These are phyloP conservation scores for Apiospora malaysiana DNA, from an alignment of 2,329 filamentous ascomycete genomes.

Conservation along the genomic window DNA sequence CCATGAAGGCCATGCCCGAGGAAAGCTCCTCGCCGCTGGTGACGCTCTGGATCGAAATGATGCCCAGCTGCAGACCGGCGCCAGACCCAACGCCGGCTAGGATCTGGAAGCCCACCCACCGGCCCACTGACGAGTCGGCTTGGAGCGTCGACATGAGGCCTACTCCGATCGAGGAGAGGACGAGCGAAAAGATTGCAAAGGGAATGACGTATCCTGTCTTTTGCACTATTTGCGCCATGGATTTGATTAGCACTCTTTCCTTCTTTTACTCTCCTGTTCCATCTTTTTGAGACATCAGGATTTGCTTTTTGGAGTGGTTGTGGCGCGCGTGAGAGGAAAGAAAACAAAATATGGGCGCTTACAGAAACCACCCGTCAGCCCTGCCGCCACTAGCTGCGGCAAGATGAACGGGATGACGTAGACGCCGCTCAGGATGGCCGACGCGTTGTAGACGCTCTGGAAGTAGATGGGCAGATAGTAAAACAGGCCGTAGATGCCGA, in stretches of 20 bases:
- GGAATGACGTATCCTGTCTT: slow-evolving; percentile 45
- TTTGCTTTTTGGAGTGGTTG: no score
- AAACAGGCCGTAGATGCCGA: slow-evolving; percentile 40
- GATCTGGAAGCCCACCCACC: slow-evolving; percentile 51
- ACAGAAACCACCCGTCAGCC: slow-evolving; percentile 33
- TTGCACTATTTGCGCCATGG: slow-evolving; percentile 29
- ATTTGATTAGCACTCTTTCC: no score
- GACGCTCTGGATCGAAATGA: slow-evolving; percentile 49
- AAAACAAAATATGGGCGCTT: background rate
- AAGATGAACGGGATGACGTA: slow-evolving; percentile 36
- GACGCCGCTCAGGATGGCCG: slow-evolving; percentile 41
- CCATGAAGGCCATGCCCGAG: slow-evolving; percentile 38
- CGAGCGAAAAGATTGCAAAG: slow-evolving; percentile 43
- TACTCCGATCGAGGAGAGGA: slow-evolving; percentile 40
- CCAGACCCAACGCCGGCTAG: slow-evolving; percentile 48
- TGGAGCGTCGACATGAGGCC: slow-evolving; percentile 45
- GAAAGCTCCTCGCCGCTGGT: slow-evolving; percentile 36
- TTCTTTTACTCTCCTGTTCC: no score
- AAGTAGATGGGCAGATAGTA: slow-evolving; percentile 43
- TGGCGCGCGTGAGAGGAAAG: no score
- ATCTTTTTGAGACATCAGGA: no score
- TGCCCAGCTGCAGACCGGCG: slow-evolving; percentile 44
- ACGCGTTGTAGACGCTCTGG: slow-evolving; percentile 41
- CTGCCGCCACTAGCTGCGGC: slow-evolving; percentile 39
- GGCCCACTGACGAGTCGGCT: slow-evolving; percentile 25